phyloP scores from a whole-genome alignment of 2,329 filamentous ascomycete genomes.

The Ceratocystis lukuohia region DNA sequence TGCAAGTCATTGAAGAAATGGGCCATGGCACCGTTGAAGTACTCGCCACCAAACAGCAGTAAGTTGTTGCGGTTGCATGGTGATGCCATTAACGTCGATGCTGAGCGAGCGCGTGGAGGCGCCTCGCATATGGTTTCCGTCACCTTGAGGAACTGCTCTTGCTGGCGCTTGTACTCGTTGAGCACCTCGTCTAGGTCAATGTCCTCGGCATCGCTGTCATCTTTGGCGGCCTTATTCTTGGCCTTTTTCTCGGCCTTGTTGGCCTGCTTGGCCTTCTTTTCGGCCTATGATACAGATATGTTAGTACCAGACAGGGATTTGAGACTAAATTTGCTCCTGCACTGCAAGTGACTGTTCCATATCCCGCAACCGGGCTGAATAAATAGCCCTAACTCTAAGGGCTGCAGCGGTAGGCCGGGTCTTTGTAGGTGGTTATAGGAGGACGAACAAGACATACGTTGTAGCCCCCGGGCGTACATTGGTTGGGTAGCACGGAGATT shows the following conservation, averaged over 20 bases:
- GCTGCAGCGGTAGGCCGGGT: neutral
- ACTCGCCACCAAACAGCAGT: slow-evolving; percentile 87
- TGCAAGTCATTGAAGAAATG: slow-evolving; percentile 55
- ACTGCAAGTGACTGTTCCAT: neutral
- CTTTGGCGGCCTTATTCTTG: slow-evolving; percentile 57
- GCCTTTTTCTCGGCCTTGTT: slow-evolving; percentile 82
- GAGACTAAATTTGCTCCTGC: neutral
- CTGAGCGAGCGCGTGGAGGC: slow-evolving; percentile 66
- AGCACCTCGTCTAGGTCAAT: slow-evolving; percentile 87
- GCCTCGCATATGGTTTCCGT: slow-evolving; percentile 61
- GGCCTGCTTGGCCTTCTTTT: slow-evolving; percentile 65
- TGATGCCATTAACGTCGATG: slow-evolving; percentile 69
- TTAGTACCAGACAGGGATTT: neutral
- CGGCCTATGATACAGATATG: slow-evolving; percentile 29
- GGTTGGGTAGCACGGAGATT: neutral
- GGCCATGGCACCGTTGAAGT: slow-evolving; percentile 82
- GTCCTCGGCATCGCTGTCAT: slow-evolving; percentile 82
- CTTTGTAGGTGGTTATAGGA: neutral
- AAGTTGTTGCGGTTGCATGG: slow-evolving; percentile 79
- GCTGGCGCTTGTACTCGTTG: slow-evolving; percentile 81
- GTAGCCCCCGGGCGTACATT: neutral
- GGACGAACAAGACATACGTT: too few relatives aligned
- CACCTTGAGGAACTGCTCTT: slow-evolving; percentile 87
- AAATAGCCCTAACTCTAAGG: neutral
- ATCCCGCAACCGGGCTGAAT: neutral